phyloP scores from a whole-genome alignment of 2,329 filamentous ascomycete species.

The Raffaelea arxii region DNA sequence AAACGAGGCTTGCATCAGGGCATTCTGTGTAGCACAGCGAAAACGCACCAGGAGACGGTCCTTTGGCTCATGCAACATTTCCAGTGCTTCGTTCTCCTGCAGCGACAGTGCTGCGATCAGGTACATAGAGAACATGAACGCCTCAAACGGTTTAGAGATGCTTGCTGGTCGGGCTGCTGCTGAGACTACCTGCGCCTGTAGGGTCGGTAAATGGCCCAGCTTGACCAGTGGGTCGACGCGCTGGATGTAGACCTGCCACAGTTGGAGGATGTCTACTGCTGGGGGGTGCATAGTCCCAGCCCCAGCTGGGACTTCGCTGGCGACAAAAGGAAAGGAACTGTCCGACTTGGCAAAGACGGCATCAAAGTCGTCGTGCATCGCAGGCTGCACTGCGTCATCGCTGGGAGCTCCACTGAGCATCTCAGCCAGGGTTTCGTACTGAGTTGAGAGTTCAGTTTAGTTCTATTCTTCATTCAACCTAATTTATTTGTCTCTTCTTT shows the following conservation, averaged over 20 bases:
- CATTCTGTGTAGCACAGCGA: slow-evolving; percentile 13
- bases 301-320: background rate
- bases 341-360: background rate
- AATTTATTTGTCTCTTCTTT: no score
- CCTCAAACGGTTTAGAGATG: background rate
- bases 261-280: background rate
- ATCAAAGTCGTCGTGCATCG: background rate
- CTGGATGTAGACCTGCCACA: slow-evolving; percentile 2
- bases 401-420: background rate
- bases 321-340: background rate
- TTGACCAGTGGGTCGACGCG: background rate
- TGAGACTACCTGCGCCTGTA: background rate
- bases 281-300: background rate
- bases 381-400: background rate
- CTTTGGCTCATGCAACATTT: background rate
- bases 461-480: no score
- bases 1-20: slow-evolving; percentile 16
- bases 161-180: background rate
- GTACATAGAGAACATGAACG: slow-evolving; percentile 1
- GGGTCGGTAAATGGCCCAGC: background rate
- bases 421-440: background rate
- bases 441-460: no score
- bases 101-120: background rate
- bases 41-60: slow-evolving; percentile 14
- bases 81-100: background rate